Percentiles rank a stretch among this genome's conserved stretches.
phyloP scores from a whole-genome alignment of 768 basidiomycete species.

The Phaeolepiota aurea region DNA sequence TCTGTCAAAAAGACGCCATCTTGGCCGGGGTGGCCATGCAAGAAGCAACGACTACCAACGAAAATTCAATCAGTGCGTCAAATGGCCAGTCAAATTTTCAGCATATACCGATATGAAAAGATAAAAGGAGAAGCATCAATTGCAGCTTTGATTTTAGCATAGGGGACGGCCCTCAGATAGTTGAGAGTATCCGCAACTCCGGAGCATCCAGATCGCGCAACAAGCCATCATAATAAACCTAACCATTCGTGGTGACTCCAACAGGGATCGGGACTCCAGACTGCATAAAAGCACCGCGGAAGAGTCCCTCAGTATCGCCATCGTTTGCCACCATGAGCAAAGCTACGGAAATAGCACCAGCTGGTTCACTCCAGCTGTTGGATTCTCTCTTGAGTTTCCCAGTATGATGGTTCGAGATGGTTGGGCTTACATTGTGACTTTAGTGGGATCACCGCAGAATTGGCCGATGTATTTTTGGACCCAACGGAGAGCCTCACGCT shows the following conservation, averaged over 20 bases:
- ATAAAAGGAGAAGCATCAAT: slow-evolving; percentile 29
- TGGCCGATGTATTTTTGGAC: slow-evolving; percentile 53
- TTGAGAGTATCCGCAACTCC: slow-evolving; percentile 26
- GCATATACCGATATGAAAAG: slow-evolving; percentile 28
- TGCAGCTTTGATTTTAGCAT: slow-evolving; percentile 25
- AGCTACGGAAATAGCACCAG: slow-evolving; percentile 45
- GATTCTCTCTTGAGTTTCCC: neutral
- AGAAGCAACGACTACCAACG: slow-evolving; percentile 19
- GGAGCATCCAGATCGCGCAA: slow-evolving; percentile 21
- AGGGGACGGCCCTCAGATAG: slow-evolving; percentile 31
- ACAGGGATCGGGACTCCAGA: slow-evolving; percentile 38
- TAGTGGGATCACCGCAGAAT: slow-evolving; percentile 59
- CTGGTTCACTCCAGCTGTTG: slow-evolving; percentile 30
- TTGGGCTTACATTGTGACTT: slow-evolving; percentile 44
- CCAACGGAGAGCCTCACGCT: slow-evolving; percentile 54
- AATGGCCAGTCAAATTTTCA: too few species aligned
- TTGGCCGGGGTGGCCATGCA: slow-evolving; percentile 30
- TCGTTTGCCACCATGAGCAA: slow-evolving; percentile 41
- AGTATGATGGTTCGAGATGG: neutral
- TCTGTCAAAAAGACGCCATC: slow-evolving; percentile 31
- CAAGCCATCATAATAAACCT: slow-evolving; percentile 37
- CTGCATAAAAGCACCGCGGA: slow-evolving; percentile 43
- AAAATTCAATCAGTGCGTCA: neutral
- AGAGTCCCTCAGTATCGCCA: slow-evolving; percentile 36
- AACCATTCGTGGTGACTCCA: slow-evolving; percentile 32